phyloP scores from a whole-genome alignment of 306 rosid species.

The Senna tora region DNA sequence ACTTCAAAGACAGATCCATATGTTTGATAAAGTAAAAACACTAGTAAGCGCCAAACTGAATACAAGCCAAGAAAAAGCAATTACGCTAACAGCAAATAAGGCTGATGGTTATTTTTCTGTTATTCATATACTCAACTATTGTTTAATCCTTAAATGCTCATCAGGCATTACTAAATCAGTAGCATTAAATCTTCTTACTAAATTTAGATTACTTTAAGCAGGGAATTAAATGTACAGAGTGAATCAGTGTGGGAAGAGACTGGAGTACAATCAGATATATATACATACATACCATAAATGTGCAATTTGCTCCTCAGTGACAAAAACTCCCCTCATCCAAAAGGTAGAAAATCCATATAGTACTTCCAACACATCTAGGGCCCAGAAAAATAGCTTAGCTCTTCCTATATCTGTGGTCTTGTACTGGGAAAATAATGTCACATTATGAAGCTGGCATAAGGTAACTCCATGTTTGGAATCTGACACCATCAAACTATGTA shows the following conservation, averaged over 20 bases:
- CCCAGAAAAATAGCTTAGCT: constrained; percentile 36
- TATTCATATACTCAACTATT: neutral
- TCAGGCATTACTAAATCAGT: neutral
- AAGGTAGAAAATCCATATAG: constrained; percentile 48
- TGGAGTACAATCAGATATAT: constrained; percentile 39
- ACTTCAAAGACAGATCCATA: constrained; percentile 36
- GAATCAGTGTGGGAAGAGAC: constrained; percentile 27
- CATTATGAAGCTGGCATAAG: constrained; percentile 31
- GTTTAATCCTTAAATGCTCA: constrained; percentile 24
- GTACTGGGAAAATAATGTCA: constrained; percentile 26
- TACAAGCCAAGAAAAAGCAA: constrained; percentile 22
- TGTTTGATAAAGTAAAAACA: constrained; percentile 43
- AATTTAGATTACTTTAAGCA: neutral
- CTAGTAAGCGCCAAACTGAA: constrained; percentile 34
- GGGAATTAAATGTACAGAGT: constrained; percentile 30
- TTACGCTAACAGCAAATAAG: neutral
- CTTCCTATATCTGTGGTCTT: constrained; percentile 9
- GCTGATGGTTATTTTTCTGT: constrained; percentile 19
- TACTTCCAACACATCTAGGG: constrained; percentile 38
- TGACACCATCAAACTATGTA: constrained; percentile 6
- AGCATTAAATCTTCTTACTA: constrained; percentile 23
- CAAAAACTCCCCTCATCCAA: constrained; percentile 40
- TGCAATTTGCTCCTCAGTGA: constrained; percentile 37
- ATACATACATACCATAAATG: constrained; percentile 28
- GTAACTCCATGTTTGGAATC: constrained; percentile 25